phyloP scores from a whole-genome alignment of 2,329 filamentous ascomycete species.

The Pyrenochaeta sp. region DNA sequence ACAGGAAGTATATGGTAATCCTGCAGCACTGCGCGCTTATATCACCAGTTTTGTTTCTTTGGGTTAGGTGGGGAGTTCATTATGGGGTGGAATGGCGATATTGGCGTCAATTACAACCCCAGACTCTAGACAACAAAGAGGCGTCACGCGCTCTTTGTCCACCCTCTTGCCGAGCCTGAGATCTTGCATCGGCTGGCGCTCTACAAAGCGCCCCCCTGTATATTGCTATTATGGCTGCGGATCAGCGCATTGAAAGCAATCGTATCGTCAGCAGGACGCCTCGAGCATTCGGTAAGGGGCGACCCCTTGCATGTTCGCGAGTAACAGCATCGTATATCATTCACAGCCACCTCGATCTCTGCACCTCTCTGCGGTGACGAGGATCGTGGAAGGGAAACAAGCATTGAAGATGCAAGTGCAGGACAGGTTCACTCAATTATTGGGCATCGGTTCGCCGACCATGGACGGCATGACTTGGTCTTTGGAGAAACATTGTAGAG shows the following conservation, averaged over 20 bases:
- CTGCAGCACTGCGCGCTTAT: no score
- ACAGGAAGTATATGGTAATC: no score
- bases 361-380: not conserved
- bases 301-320: not conserved
- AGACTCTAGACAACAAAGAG: not conserved
- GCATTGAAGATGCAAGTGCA: not conserved
- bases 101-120: no score
- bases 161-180: not conserved
- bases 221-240: not conserved
- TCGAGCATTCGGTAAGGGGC: not conserved
- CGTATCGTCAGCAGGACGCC: not conserved
- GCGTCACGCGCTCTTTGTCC: not conserved
- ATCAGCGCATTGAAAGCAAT: not conserved
- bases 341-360: not conserved
- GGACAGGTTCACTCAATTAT: not conserved
- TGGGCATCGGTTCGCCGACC: not conserved
- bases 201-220: not conserved
- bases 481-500: not conserved
- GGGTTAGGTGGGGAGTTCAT: no score
- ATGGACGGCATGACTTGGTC: not conserved
- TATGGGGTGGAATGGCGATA: no score
- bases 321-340: not conserved
- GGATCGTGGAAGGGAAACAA: not conserved
- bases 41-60: no score
- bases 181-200: not conserved